Base-by-base conservation (phyloP, 2,329 filamentous ascomycete genomes). In the Chaetomiaceae sp. region DNA sequence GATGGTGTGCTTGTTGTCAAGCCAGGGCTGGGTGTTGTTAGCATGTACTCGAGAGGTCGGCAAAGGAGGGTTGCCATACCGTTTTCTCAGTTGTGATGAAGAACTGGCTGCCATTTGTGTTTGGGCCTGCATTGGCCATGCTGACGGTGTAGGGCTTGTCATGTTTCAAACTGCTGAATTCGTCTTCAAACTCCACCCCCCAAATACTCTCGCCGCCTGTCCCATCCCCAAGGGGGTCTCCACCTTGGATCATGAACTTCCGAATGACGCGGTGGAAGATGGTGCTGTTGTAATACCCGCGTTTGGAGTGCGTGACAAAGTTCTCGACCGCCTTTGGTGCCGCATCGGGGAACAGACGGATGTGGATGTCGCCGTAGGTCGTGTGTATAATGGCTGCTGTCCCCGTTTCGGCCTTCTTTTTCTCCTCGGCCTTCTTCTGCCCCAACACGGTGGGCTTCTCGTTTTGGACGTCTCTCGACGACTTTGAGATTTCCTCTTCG, bases 21-120 rank as follows among this genome's bases (percentile, higher is more conserved):
- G 71, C 93, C 93, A 99, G 5, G 90, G 86, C 74, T 87, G 60
- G 44, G 51, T 38, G 44, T 40, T 7, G 56, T 68, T 63, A 68
- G 64, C 57, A 56, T 19, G 39, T 45, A 44, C 39, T 49, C 35
- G 12, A 50, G 21, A n/a, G 23, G 16, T 37, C 27, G 10, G 16
- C 48, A n/a, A 37, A 23, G 5, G 20, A 38, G 25, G 14, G 35
- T 12, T 19, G 12, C 17, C 82, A 73, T 73, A 86, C 84, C 59
- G 93, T 90, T 73, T 95, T 95, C 70, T 96, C 95, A 0, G 92
- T 96, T 0, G 93, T 99, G 59, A 99, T 96, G 63, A 99, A 99
- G 67, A 99, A 99, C 67, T 99, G 93, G 63, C 87, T 93, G 13
- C 87, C 93, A 66, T 99, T 99, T 31, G 91, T 96, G 62, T 92